Evolutionary conservation across 306 rosid species (phyloP).

Genomic region (Cicer pinnatifidum): DNA sequence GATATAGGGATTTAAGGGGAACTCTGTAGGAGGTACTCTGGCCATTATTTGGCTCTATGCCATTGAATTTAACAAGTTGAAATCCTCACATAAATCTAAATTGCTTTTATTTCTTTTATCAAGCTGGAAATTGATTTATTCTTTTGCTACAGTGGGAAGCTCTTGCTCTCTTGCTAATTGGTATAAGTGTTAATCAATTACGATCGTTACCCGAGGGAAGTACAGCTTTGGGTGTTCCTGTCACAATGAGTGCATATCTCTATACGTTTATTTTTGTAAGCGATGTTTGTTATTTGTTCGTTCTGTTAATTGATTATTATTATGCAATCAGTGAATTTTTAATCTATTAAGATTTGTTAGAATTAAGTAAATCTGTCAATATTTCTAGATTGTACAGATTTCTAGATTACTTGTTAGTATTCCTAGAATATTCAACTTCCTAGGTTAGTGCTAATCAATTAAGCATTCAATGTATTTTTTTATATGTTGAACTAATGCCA

Average conservation of each 20-base stretch:
- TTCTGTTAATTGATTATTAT: constrained; percentile 13
- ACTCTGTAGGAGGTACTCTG: background rate
- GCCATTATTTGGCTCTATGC: constrained; percentile 27
- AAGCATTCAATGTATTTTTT: constrained; percentile 1
- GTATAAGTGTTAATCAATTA: constrained; percentile 94
- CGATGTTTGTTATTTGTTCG: constrained; percentile 40
- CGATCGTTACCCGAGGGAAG: constrained; percentile 83
- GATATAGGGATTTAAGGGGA: constrained; percentile 9
- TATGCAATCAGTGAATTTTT: constrained; percentile 22
- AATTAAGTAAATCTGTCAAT: background rate
- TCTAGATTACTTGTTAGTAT: constrained; percentile 1
- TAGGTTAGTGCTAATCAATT: background rate
- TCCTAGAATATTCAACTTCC: background rate
- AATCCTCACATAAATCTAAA: constrained; percentile 27
- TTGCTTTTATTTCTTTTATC: constrained; percentile 32
- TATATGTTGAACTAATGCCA: constrained; percentile 33
- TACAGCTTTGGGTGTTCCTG: constrained; percentile 70
- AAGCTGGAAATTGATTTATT: constrained; percentile 40
- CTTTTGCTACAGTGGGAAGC: constrained; percentile 89
- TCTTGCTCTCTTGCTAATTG: constrained; percentile 92
- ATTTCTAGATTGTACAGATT: background rate
- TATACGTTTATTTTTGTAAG: constrained; percentile 89
- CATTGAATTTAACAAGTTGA: constrained; percentile 29
- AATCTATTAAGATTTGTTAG: constrained; percentile 15
- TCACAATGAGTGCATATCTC: constrained; percentile 78